Conservation (phyloP, 139 green algal genomes). For the Auxenochlorella protothecoides region DNA sequence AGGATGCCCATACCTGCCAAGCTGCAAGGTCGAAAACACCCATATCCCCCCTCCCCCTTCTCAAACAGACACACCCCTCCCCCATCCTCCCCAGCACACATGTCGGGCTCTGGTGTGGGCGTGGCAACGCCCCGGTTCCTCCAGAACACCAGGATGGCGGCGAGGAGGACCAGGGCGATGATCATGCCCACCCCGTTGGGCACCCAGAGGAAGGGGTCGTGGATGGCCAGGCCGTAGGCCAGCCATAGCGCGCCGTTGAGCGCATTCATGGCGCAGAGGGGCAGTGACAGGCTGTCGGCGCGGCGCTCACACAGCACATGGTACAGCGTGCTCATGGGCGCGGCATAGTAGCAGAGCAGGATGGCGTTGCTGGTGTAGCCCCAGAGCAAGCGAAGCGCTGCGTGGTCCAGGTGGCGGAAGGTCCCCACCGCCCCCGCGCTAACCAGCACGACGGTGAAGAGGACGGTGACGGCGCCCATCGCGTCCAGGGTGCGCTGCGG, state of each 20-base stretch:
- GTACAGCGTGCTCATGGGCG: conserved; percentile 40
- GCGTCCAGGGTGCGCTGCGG: conserved; percentile 27
- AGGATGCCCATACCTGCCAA: no score
- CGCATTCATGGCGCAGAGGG: conserved; percentile 42
- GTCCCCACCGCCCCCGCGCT: conserved; percentile 27
- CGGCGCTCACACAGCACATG: conserved; percentile 44
- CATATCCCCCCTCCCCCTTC: no score
- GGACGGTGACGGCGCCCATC: conserved; percentile 30
- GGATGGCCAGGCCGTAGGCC: conserved; percentile 30
- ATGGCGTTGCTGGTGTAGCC: conserved; percentile 21
- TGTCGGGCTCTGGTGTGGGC: no score
- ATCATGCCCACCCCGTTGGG: conserved; percentile 24
- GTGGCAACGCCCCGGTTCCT: no score
- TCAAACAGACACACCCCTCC: no score
- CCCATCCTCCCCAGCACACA: no score
- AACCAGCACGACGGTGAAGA: conserved; percentile 22
- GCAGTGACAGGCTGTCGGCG: conserved; percentile 40
- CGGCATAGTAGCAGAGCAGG: conserved; percentile 49
- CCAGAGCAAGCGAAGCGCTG: conserved; percentile 19
- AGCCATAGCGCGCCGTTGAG: conserved; percentile 48
- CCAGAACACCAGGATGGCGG: no score
- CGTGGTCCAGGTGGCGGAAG: conserved; percentile 4
- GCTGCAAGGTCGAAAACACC: no score
- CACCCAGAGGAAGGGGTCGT: conserved; percentile 41
- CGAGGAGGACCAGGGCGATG: no score